phyloP scores from a whole-genome alignment of 2,329 filamentous ascomycete genomes.

The Fusarium praegraminearum region DNA sequence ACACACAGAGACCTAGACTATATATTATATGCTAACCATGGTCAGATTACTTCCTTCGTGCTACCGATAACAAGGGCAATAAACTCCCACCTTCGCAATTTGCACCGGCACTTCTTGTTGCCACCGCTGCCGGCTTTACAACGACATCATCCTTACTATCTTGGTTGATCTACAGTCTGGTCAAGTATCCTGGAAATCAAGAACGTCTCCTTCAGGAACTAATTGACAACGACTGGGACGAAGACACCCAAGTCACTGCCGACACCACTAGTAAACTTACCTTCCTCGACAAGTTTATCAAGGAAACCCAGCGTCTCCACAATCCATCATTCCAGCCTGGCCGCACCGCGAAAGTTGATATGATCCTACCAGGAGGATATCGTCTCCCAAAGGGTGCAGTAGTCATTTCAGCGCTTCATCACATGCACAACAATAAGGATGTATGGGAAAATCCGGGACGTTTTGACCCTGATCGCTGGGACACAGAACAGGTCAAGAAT shows the following conservation, averaged over 20 bases:
- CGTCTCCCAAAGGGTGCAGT: conserved; percentile 63
- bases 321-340: conserved; percentile 72
- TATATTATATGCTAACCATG: background rate
- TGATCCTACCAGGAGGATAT: conserved; percentile 70
- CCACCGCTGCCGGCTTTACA: conserved; percentile 69
- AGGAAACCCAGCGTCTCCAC: conserved; percentile 70
- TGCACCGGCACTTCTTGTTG: conserved; percentile 58
- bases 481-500: conserved; percentile 64
- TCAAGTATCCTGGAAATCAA: conserved; percentile 66
- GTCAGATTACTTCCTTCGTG: conserved; percentile 65
- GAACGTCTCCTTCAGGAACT: conserved; percentile 69
- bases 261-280: conserved; percentile 61
- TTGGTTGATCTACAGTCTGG: conserved; percentile 67
- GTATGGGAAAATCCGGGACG: conserved; percentile 68
- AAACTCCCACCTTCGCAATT: conserved; percentile 58
- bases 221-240: conserved; percentile 60
- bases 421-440: conserved; percentile 64
- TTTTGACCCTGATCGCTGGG: conserved; percentile 72
- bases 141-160: conserved; percentile 69
- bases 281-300: conserved; percentile 69
- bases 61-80: conserved; percentile 65
- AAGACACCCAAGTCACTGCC: conserved; percentile 58
- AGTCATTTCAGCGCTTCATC: conserved; percentile 64
- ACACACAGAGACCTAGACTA: rapidly evolving
- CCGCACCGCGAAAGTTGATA: conserved; percentile 67